These are phyloP conservation scores for Dactylonectria macrodidyma DNA, from an alignment of 2,329 filamentous ascomycete species.

Conservation along the genomic window DNA sequence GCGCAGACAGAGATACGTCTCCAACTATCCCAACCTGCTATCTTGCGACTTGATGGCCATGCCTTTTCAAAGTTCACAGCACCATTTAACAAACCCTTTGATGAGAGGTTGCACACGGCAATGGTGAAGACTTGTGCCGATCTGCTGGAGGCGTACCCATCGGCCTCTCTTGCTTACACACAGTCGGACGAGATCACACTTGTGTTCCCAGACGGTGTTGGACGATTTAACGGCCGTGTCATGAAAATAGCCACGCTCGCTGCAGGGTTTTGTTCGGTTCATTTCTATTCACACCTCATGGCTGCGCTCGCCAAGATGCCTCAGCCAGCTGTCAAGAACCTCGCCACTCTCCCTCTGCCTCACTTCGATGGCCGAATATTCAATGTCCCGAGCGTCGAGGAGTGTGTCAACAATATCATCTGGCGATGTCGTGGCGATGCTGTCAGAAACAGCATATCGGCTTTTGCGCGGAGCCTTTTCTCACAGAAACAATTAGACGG, in stretches of 20 bases:
- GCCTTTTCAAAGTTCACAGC: slow-evolving; percentile 38
- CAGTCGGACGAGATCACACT: slow-evolving; percentile 38
- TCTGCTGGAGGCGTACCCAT: slow-evolving; percentile 26
- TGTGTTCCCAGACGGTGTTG: slow-evolving; percentile 37
- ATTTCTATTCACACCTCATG: slow-evolving; percentile 35
- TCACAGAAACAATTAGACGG: slow-evolving; percentile 30
- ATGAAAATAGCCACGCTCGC: slow-evolving; percentile 34
- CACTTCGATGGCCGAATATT: slow-evolving; percentile 34
- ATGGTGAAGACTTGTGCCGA: slow-evolving; percentile 37
- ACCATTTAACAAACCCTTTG: slow-evolving; percentile 33
- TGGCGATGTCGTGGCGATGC: slow-evolving; percentile 37
- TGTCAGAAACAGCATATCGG: slow-evolving; percentile 34
- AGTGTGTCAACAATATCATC: slow-evolving; percentile 32
- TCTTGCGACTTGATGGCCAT: slow-evolving; percentile 37
- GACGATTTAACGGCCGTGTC: slow-evolving; percentile 33
- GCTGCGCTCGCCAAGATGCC: slow-evolving; percentile 25
- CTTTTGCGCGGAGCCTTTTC: slow-evolving; percentile 35
- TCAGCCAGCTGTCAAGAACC: slow-evolving; percentile 22
- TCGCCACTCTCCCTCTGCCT: slow-evolving; percentile 27
- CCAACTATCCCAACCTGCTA: slow-evolving; percentile 25
- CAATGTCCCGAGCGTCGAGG: slow-evolving; percentile 33
- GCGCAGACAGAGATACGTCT: slow-evolving; percentile 29
- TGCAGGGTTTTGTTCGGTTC: slow-evolving; percentile 34
- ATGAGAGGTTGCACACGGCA: slow-evolving; percentile 32
- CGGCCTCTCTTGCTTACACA: slow-evolving; percentile 34